Evolutionary conservation across 2,329 filamentous ascomycete genomes (phyloP).

Genomic region (Aaosphaeria arxii): DNA sequence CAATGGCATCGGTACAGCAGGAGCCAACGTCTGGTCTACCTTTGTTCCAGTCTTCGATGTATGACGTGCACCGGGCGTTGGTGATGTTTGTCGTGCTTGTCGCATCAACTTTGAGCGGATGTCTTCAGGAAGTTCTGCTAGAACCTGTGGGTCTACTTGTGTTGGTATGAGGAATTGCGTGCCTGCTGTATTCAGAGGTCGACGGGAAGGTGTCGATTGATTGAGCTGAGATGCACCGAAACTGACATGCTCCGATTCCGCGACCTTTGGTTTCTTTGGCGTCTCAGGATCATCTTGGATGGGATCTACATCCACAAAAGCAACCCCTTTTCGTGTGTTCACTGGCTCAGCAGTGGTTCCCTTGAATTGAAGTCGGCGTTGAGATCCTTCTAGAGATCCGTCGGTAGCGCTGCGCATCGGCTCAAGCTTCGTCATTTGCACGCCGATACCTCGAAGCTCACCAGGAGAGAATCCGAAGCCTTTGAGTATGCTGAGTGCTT

Average conservation of each 20-base stretch:
- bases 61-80: constrained; percentile 17
- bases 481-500: constrained; percentile 80
- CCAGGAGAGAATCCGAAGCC: constrained; percentile 83
- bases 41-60: not conserved
- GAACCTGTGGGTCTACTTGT: constrained; percentile 75
- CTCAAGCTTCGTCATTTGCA: constrained; percentile 92
- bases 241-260: constrained; percentile 29
- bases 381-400: constrained; percentile 66
- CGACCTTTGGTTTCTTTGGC: constrained; percentile 27
- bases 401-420: constrained; percentile 61
- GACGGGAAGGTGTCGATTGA: constrained; percentile 53
- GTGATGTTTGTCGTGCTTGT: constrained; percentile 25
- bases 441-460: constrained; percentile 85
- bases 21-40: constrained; percentile 2
- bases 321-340: constrained; percentile 11
- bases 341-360: constrained; percentile 42
- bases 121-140: constrained; percentile 79
- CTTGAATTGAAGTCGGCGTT: constrained; percentile 74
- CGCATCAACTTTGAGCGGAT: constrained; percentile 71
- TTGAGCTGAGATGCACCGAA: constrained; percentile 38
- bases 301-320: constrained; percentile 33
- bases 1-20: constrained; percentile 21
- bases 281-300: constrained; percentile 48
- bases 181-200: constrained; percentile 73
- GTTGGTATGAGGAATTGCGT: constrained; percentile 90